Percentiles rank a stretch among this genome's conserved stretches.
phyloP scores from a whole-genome alignment of 2,329 filamentous ascomycete species.

The Fusarium mangiferae region DNA sequence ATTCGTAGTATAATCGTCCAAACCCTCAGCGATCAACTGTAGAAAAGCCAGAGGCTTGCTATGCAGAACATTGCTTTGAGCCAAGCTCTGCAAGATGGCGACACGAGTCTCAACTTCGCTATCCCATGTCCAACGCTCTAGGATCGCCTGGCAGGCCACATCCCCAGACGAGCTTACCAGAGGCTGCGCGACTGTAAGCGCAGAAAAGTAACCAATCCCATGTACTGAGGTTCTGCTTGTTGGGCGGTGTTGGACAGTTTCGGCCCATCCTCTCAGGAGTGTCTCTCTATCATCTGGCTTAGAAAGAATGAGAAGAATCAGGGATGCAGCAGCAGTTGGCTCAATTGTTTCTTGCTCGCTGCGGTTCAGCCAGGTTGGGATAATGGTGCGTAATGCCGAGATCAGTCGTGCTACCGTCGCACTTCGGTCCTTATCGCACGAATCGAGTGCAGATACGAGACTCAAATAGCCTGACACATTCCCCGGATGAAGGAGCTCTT shows the following conservation, averaged over 20 bases:
- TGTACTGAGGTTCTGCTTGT: constrained; percentile 50
- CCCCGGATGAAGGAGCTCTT: constrained; percentile 39
- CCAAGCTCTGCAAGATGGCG: constrained; percentile 65
- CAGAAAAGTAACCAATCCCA: constrained; percentile 64
- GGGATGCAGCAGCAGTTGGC: constrained; percentile 61
- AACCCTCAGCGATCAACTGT: constrained; percentile 62
- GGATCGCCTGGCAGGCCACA: constrained; percentile 57
- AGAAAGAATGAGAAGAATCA: constrained; percentile 61
- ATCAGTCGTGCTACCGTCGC: constrained; percentile 36
- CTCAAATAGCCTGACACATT: constrained; percentile 32
- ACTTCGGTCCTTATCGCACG: background rate
- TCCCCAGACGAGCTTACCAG: constrained; percentile 46
- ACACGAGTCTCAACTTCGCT: constrained; percentile 62
- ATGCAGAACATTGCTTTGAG: constrained; percentile 57
- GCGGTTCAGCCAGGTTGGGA: constrained; percentile 60
- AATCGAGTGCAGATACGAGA: constrained; percentile 37
- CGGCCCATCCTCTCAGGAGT: constrained; percentile 60
- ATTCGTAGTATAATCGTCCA: constrained; percentile 93
- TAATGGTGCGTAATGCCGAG: constrained; percentile 45
- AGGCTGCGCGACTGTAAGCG: constrained; percentile 62
- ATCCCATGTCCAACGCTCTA: constrained; percentile 64
- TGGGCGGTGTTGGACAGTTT: constrained; percentile 51
- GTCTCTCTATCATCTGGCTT: constrained; percentile 48
- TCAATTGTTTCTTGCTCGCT: constrained; percentile 62
- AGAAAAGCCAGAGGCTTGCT: constrained; percentile 56